These are phyloP conservation scores for Beauveria bassiana DNA, from an alignment of 2,329 filamentous ascomycete species.

Conservation along the genomic window DNA sequence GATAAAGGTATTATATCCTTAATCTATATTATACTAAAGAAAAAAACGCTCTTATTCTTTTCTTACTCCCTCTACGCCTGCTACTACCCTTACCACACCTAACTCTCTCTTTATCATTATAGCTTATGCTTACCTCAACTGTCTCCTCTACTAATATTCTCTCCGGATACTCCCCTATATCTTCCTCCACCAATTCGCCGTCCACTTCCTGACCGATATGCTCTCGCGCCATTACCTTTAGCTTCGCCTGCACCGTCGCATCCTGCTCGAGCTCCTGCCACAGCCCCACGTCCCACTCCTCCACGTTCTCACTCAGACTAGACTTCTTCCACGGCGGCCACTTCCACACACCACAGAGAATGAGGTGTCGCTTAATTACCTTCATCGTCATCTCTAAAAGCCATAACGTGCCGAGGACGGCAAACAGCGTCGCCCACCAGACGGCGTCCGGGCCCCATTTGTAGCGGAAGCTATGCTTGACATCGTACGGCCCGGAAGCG, in stretches of 20 bases:
- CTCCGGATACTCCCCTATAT: slow-evolving; percentile 10
- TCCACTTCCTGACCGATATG: slow-evolving; percentile 20
- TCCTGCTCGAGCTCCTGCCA: slow-evolving; percentile 54
- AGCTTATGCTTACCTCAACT: neutral
- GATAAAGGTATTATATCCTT: slow-evolving; percentile 6
- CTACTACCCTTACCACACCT: neutral
- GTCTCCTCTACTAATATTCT: slow-evolving; percentile 1
- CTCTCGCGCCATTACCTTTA: slow-evolving; percentile 33
- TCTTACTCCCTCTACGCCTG: neutral
- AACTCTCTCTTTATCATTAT: slow-evolving; percentile 1
- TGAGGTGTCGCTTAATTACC: slow-evolving; percentile 36
- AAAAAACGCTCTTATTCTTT: slow-evolving; percentile 1
- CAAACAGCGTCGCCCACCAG: slow-evolving; percentile 68
- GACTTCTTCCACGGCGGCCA: slow-evolving; percentile 35
- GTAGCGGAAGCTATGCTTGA: slow-evolving; percentile 56
- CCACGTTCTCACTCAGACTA: slow-evolving; percentile 28
- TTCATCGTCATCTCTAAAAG: slow-evolving; percentile 58
- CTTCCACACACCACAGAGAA: slow-evolving; percentile 39
- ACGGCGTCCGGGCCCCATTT: slow-evolving; percentile 59
- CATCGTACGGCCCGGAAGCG: slow-evolving; percentile 52
- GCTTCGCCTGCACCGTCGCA: slow-evolving; percentile 31
- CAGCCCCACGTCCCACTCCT: slow-evolving; percentile 45
- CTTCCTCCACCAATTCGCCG: slow-evolving; percentile 18
- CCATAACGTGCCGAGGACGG: slow-evolving; percentile 53
- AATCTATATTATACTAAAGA: slow-evolving; percentile 6